phyloP scores from a whole-genome alignment of 129 eudicot species.

The Flaveria brownii region DNA sequence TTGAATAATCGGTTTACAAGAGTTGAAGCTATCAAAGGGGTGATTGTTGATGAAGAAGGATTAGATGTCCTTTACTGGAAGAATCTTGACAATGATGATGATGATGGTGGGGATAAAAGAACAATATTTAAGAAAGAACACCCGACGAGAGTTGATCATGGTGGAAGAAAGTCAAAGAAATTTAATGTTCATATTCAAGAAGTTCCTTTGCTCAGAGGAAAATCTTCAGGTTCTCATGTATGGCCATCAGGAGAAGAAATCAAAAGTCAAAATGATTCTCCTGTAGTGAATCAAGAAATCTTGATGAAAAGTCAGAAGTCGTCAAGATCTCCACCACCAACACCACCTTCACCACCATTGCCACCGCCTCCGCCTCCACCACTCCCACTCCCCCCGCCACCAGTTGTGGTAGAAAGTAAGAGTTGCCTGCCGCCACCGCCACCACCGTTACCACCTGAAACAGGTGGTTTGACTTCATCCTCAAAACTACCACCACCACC shows the following conservation, averaged over 20 bases:
- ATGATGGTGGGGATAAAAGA: conserved; percentile 26
- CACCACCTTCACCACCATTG: conserved; percentile 32
- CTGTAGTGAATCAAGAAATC: conserved; percentile 31
- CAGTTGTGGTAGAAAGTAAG: not conserved
- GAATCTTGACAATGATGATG: conserved; percentile 49
- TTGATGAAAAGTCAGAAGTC: conserved; percentile 33
- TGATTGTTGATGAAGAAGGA: conserved; percentile 91
- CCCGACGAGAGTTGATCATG: conserved; percentile 23
- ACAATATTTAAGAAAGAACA: conserved; percentile 25
- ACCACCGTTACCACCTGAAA: conserved; percentile 47
- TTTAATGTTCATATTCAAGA: conserved; percentile 45
- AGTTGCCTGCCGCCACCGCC: conserved; percentile 42
- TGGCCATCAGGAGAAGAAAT: conserved; percentile 42
- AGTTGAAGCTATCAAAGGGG: conserved; percentile 45
- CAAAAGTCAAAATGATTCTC: conserved; percentile 19
- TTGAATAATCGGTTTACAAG: conserved; percentile 41
- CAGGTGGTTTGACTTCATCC: conserved; percentile 35
- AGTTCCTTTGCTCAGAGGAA: conserved; percentile 59
- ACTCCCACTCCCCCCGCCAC: conserved; percentile 38
- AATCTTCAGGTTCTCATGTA: conserved; percentile 66
- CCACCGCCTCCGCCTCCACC: conserved; percentile 30
- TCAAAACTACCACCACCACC: conserved; percentile 44
- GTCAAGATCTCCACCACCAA: conserved; percentile 38
- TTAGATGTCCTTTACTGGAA: conserved; percentile 93
- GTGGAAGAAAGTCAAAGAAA: conserved; percentile 19